These are phyloP conservation scores for Suillus decipiens DNA, from an alignment of 768 basidiomycete species.

Conservation along the genomic window DNA sequence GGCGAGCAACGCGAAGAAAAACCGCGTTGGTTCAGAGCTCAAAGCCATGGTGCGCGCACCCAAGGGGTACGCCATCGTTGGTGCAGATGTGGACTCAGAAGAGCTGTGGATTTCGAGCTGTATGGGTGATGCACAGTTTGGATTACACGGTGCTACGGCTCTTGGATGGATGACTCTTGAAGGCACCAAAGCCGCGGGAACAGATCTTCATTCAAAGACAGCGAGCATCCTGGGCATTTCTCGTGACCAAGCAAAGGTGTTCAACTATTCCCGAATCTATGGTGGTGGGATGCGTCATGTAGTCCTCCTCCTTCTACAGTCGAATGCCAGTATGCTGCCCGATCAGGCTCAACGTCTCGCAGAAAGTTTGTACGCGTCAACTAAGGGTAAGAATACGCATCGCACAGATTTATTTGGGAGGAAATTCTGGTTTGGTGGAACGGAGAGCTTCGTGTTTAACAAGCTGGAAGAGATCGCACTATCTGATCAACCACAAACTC, in stretches of 20 bases:
- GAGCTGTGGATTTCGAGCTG: slow-evolving; percentile 99
- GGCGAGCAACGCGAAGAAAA: slow-evolving; percentile 96
- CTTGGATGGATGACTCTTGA: slow-evolving; percentile 99
- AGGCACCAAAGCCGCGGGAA: slow-evolving; percentile 92
- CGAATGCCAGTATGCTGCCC: slow-evolving; percentile 75
- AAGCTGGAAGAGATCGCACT: slow-evolving; percentile 94
- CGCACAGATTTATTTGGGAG: slow-evolving; percentile 71
- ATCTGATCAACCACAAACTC: slow-evolving; percentile 84
- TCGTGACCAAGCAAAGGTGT: slow-evolving; percentile 94
- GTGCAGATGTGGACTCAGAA: slow-evolving; percentile 98
- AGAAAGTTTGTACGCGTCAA: slow-evolving; percentile 83
- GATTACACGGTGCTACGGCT: slow-evolving; percentile 92
- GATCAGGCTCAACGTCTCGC: slow-evolving; percentile 82
- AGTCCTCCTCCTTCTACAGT: slow-evolving; percentile 80
- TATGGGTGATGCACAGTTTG: slow-evolving; percentile 98
- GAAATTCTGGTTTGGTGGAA: slow-evolving; percentile 96
- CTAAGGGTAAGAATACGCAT: slow-evolving; percentile 90
- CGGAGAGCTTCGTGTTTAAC: slow-evolving; percentile 97
- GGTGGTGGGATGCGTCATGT: slow-evolving; percentile 98
- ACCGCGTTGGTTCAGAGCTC: slow-evolving; percentile 96
- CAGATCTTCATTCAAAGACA: slow-evolving; percentile 96
- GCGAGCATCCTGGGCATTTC: slow-evolving; percentile 91
- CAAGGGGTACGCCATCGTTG: slow-evolving; percentile 90
- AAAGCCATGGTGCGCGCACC: slow-evolving; percentile 98
- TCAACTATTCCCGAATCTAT: slow-evolving; percentile 98